Evolutionary conservation across 2,329 filamentous ascomycete species (phyloP), one percentile per base, ranked within the genome.

Genomic region (Ascochyta rabiei): DNA sequence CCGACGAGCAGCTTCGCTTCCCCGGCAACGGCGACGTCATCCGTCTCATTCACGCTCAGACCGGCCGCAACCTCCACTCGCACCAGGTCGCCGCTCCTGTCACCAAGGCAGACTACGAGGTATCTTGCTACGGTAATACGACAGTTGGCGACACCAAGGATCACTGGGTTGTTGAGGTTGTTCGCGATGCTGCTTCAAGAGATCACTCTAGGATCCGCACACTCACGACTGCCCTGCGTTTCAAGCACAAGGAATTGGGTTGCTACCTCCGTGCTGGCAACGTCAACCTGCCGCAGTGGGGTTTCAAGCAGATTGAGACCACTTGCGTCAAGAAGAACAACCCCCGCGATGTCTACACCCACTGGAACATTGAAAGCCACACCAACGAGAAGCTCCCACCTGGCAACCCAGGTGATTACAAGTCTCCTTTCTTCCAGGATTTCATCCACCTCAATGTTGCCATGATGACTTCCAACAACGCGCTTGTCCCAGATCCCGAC

Each of bases 401-500:
- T 59, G 89, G 90, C 66, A 90, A 97, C 76, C 90, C 95, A 49
- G 91, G 89, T 68, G 88, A 90, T 52, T 99, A 97, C 82, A 96
- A 90, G 80, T 98, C 93, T 31, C 95, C 96, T 2, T 99, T 99
- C 83, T 82, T 96, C 71, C 93, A 96, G 73, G 95, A 99, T 77
- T 99, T 99, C 70, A 88, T 99, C 61, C 95, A 99, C 76, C 81
- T 98, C 58, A 99, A 99, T 74, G 95, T 99, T 59, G 95, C 95
- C 60, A 99, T 99, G 95, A 97, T 98, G 93, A 99, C 95, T 3
- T 98, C 95, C 34, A 99, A 99, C 84, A 99, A 99, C 72, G 95
- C 95, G 21, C 86, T 99, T 40, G 91, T 99, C 18, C 95, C 95
- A 4, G 95, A 99, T 71, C 93, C 95, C 4, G 95, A 99, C 76